Conservation (phyloP, 1,284 basidiomycete species). For the Phaffia rhodozyma region DNA sequence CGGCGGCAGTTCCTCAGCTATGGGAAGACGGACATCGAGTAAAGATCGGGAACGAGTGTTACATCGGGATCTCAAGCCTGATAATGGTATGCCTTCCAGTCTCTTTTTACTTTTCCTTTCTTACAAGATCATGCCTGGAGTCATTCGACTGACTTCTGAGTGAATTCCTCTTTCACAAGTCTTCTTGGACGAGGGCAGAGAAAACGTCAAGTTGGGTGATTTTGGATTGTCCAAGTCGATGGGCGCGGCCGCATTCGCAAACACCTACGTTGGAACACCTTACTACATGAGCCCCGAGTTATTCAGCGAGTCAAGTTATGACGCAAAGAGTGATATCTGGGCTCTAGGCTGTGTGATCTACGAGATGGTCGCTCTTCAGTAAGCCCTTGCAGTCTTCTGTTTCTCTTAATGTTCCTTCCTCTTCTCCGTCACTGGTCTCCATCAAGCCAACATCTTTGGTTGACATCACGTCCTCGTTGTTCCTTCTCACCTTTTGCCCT, state of each 20-base stretch:
- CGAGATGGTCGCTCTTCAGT: constrained; percentile 81
- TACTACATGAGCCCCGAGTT: constrained; percentile 99
- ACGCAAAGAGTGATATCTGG: constrained; percentile 97
- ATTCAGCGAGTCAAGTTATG: constrained; percentile 90
- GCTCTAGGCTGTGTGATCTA: constrained; percentile 91
- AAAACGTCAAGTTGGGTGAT: constrained; percentile 66
- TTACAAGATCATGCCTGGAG: no score
- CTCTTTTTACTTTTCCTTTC: not conserved
- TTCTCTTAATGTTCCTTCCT: not conserved
- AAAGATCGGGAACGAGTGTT: constrained; percentile 54
- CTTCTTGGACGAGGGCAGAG: constrained; percentile 62
- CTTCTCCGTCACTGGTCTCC: not conserved
- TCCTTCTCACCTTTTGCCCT: not conserved
- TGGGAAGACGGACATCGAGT: constrained; percentile 10
- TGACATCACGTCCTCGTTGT: no score
- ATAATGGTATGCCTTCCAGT: constrained; percentile 57
- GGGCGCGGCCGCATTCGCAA: constrained; percentile 72
- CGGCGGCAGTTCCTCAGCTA: constrained; percentile 12
- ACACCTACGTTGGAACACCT: constrained; percentile 93
- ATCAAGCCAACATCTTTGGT: no score
- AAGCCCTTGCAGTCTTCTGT: constrained; percentile 21
- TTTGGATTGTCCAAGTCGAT: constrained; percentile 92
- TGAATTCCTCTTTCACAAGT: constrained; percentile 39
- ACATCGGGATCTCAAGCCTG: constrained; percentile 90
- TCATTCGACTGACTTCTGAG: no score